A percentile compares a stretch with the other conserved stretches of the same genome.
Evolutionary conservation across 169 alveolate genomes (phyloP).

Genomic region (Eimeria falciformis): DNA sequence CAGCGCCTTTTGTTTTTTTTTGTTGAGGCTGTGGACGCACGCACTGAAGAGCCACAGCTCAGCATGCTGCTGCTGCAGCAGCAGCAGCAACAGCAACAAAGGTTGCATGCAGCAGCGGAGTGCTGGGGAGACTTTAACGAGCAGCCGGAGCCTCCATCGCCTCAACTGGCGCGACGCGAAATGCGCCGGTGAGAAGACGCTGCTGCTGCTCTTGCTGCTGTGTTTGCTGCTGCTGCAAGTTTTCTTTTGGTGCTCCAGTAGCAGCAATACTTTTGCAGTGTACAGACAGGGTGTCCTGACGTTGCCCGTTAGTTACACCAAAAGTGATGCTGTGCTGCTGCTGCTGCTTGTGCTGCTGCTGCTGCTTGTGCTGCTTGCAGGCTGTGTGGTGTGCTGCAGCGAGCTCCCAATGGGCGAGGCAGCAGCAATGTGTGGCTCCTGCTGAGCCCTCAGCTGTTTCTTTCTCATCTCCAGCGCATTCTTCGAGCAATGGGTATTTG

Average conservation of each 20-base stretch:
- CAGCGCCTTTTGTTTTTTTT: constrained; percentile 59
- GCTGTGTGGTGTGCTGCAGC: constrained; percentile 66
- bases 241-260: background rate
- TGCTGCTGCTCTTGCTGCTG: constrained; percentile 43
- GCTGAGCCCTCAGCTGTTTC: constrained; percentile 52
- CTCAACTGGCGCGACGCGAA: constrained; percentile 16
- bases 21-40: constrained; percentile 4
- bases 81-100: constrained; percentile 53
- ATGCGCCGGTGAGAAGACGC: constrained; percentile 26
- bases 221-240: constrained; percentile 28
- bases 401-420: constrained; percentile 48
- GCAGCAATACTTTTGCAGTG: background rate
- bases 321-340: background rate
- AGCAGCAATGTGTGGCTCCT: constrained; percentile 64
- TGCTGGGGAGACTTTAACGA: constrained; percentile 15
- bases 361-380: constrained; percentile 47
- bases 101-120: background rate
- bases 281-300: background rate
- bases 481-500: constrained; percentile 14
- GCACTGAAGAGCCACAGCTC: constrained; percentile 17
- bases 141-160: background rate
- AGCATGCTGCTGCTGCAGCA: constrained; percentile 49
- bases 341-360: constrained; percentile 32
- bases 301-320: background rate
- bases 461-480: constrained; percentile 41